These are phyloP conservation scores for Mycena albidolilacea DNA, from an alignment of 768 basidiomycete species.

Conservation along the genomic window DNA sequence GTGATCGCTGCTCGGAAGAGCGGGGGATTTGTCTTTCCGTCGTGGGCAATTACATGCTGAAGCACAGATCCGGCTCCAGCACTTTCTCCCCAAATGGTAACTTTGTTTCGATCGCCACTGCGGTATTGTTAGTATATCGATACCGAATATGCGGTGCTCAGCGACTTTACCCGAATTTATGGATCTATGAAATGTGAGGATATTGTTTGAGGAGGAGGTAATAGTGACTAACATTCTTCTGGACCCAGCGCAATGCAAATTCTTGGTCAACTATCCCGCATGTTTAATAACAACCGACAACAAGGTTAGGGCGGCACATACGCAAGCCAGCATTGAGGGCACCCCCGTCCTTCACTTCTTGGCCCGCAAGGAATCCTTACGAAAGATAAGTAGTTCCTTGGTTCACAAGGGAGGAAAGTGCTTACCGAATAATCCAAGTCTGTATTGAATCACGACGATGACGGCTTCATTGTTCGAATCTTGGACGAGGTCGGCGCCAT, in stretches of 20 bases:
- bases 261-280: slow-evolving; percentile 47
- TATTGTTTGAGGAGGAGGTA: neutral
- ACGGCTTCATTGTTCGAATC: slow-evolving; percentile 34
- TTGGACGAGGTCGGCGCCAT: slow-evolving; percentile 35
- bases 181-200: neutral
- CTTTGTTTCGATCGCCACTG: slow-evolving; percentile 39
- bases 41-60: slow-evolving; percentile 49
- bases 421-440: slow-evolving; percentile 2
- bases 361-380: slow-evolving; percentile 48
- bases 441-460: slow-evolving; percentile 22
- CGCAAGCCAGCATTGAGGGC: slow-evolving; percentile 48
- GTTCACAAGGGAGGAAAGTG: neutral
- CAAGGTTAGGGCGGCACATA: neutral
- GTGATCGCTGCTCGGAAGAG: slow-evolving; percentile 46
- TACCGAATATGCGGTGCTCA: too few relatives aligned
- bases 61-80: slow-evolving; percentile 51
- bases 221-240: slow-evolving; percentile 42
- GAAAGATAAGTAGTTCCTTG: neutral
- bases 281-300: neutral
- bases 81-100: slow-evolving; percentile 49
- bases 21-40: slow-evolving; percentile 49
- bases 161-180: slow-evolving; percentile 1
- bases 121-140: neutral
- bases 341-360: slow-evolving; percentile 43
- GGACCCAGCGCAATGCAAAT: slow-evolving; percentile 50